Conservation (phyloP, 1,139 yeast species). For the Kodamaea plutei region DNA sequence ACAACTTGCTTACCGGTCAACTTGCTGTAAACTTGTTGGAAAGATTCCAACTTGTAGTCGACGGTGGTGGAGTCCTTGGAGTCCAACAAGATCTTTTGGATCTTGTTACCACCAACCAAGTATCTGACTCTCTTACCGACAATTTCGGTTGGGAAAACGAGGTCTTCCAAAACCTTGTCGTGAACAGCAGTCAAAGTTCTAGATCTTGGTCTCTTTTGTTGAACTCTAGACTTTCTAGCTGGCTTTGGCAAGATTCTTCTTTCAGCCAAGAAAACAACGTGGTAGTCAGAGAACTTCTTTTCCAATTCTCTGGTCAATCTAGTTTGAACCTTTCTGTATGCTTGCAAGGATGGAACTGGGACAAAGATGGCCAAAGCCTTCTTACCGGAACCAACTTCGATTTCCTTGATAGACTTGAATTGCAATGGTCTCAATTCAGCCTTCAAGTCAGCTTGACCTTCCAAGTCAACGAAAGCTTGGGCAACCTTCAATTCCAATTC, state of each 20-base stretch:
- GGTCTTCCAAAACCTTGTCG: constrained; percentile 97
- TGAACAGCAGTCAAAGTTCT: constrained; percentile 99
- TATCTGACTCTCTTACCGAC: constrained; percentile 99
- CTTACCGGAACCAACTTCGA: constrained; percentile 98
- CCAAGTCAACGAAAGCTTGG: constrained; percentile 97
- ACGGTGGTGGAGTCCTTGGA: constrained; percentile 96
- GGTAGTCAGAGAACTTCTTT: constrained; percentile 99
- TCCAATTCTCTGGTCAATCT: constrained; percentile 99
- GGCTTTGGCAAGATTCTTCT: constrained; percentile 99
- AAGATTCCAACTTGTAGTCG: constrained; percentile 98
- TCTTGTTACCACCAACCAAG: constrained; percentile 98
- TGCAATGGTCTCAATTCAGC: constrained; percentile 98
- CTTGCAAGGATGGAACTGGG: constrained; percentile 90
- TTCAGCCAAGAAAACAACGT: constrained; percentile 98
- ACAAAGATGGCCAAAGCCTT: constrained; percentile 97
- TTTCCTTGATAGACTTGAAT: constrained; percentile 97
- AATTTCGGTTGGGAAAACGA: constrained; percentile 99
- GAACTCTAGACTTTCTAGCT: constrained; percentile 84
- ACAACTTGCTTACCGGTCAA: constrained; percentile 99
- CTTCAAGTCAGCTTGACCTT: constrained; percentile 92
- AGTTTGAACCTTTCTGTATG: constrained; percentile 96
- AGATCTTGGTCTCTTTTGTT: constrained; percentile 99
- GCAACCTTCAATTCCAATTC: constrained; percentile 99
- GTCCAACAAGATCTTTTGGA: constrained; percentile 97
- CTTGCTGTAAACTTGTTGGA: constrained; percentile 98